These are phyloP conservation scores for Mucor piriformis DNA, from an alignment of 371 early-diverging fungal genomes.

Conservation along the genomic window DNA sequence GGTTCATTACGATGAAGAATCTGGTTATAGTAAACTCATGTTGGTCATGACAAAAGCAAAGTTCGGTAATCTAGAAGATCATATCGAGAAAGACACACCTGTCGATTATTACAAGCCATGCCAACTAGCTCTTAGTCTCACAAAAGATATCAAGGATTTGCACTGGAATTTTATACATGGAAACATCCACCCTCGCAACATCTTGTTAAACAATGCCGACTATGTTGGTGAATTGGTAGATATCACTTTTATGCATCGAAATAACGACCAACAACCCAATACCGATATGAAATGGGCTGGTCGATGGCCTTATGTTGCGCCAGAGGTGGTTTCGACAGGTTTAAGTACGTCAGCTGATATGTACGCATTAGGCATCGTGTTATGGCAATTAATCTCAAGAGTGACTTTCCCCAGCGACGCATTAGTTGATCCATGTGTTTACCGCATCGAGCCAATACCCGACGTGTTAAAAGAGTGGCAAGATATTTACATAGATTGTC, in stretches of 20 bases:
- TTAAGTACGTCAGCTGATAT: conserved; percentile 44
- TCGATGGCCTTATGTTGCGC: conserved; percentile 52
- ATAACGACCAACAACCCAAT: conserved; percentile 7
- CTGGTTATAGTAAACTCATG: conserved; percentile 41
- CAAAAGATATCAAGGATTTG: conserved; percentile 45
- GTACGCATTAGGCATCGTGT: conserved; percentile 47
- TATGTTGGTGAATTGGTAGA: conserved; percentile 45
- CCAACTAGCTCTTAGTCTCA: conserved; percentile 39
- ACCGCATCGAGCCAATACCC: conserved; percentile 49
- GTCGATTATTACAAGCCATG: conserved; percentile 38
- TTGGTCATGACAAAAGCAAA: conserved; percentile 47
- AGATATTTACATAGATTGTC: conserved; percentile 41
- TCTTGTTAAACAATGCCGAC: conserved; percentile 42
- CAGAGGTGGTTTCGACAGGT: conserved; percentile 38
- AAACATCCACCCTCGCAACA: conserved; percentile 50
- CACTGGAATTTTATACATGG: conserved; percentile 52
- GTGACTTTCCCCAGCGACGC: conserved; percentile 48
- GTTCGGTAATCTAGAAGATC: conserved; percentile 40
- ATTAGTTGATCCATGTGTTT: conserved; percentile 39
- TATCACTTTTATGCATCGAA: conserved; percentile 45
- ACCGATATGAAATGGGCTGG: conserved; percentile 24
- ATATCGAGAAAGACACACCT: conserved; percentile 33
- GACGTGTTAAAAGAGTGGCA: conserved; percentile 43
- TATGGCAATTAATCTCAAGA: conserved; percentile 53
- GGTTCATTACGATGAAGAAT: conserved; percentile 31